Base-by-base conservation (phyloP, 2,329 filamentous ascomycete genomes). In the Rutstroemia sp. region DNA sequence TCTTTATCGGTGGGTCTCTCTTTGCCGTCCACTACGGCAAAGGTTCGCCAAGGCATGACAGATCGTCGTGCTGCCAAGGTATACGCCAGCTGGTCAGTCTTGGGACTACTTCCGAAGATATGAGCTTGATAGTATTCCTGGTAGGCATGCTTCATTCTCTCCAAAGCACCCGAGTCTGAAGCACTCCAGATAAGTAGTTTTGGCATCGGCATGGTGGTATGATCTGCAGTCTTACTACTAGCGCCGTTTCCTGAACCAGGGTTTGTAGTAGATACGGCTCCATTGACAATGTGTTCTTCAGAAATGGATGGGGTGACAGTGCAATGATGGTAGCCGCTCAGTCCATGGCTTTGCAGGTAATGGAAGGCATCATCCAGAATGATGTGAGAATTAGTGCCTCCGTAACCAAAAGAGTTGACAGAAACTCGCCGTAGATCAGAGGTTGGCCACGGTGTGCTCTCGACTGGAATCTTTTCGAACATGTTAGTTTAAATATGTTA, bases 351-450 rank as follows among this genome's bases (percentile, higher is more conserved):
- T 4, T 23, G 23, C 8, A 45, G 36, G 16, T 34, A 54, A 10
- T 49, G 14, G 27, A 17, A 25, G 6, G 38, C 38, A 54, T 54
- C 55, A 27, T 57, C 45, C 14, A 57, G 12, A 44, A 50, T 21
- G 6, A 38, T 16, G 25, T 58, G 52, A 7, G 39, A 16, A 51
- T 59, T 78, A 14, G 74, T 72, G 16, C 75, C 75, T 4, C 75
- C 75, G 30, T 73, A 76, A 0, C 75, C 75, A 47, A 77, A 63
- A 27, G n/a, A 53, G 21, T 63, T 67, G 16, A 67, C 48, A 16
- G 51, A 57, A 6, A 52, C 50, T 42, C 61, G 51, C 8, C 60
- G 57, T 5, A 52, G 14, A 6, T 53, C 57, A 30, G 48, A 12
- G n/a, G 12, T 4, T 38, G 53, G 53, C 25, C 52, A 45, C 8